phyloP scores from a whole-genome alignment of 371 early-diverging fungal species.

The Phascolomyces articulosus region DNA sequence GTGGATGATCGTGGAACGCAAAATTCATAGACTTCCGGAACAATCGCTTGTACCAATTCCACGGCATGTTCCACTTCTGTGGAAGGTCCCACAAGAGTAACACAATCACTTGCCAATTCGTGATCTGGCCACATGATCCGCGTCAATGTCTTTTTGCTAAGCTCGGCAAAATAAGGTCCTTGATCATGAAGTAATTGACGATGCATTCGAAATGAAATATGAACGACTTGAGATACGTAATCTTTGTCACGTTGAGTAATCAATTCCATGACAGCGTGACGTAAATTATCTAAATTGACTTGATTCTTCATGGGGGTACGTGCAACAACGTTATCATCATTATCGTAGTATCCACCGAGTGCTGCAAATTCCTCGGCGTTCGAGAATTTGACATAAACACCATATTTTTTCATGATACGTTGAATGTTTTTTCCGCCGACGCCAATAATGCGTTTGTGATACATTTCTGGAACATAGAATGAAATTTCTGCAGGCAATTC shows the following conservation, averaged over 20 bases:
- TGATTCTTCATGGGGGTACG: constrained; percentile 88
- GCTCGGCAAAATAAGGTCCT: constrained; percentile 36
- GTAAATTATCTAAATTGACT: constrained; percentile 67
- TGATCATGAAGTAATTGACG: constrained; percentile 48
- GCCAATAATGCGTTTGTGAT: constrained; percentile 95
- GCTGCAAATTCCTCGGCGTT: constrained; percentile 80
- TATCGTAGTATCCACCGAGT: constrained; percentile 81
- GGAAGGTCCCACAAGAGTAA: constrained; percentile 45
- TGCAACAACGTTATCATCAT: constrained; percentile 85
- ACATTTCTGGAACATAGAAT: constrained; percentile 87
- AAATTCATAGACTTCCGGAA: constrained; percentile 45
- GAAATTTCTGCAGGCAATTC: constrained; percentile 87
- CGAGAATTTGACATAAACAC: constrained; percentile 93
- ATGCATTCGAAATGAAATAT: constrained; percentile 53
- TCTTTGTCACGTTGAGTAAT: constrained; percentile 64
- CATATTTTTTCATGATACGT: constrained; percentile 93
- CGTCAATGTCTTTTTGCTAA: constrained; percentile 56
- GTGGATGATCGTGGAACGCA: constrained; percentile 36
- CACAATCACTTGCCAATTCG: constrained; percentile 41
- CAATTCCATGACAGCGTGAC: constrained; percentile 76
- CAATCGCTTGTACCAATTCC: constrained; percentile 36
- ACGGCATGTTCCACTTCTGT: constrained; percentile 39
- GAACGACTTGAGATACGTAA: constrained; percentile 35
- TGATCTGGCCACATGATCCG: constrained; percentile 57
- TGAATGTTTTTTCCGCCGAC: constrained; percentile 95